Base-by-base conservation (phyloP, 148 eudicot genomes). In the Linanthus parryae region DNA sequence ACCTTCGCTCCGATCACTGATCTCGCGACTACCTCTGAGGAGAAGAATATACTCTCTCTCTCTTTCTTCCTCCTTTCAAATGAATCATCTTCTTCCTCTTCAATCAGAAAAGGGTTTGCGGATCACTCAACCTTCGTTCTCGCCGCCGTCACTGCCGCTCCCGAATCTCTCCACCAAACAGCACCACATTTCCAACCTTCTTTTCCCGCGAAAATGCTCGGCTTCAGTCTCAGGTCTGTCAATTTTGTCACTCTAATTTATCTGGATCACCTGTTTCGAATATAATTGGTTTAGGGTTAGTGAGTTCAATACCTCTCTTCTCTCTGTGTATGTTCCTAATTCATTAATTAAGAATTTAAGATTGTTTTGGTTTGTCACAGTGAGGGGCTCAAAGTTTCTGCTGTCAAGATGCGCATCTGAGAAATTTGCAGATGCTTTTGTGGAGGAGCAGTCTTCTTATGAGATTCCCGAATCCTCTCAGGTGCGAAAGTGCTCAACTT, bases 351-450 rank as follows among this genome's bases (percentile, higher is more conserved):
- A 2, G 18, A 7, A 41, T 16, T n/a, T 41, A 17, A n/a, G 17
- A 17, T 40, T 24, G 1, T 8, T 21, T 42, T 39, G 30, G 36
- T 1, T 40, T 11, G 35, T 50, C 44, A 15, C 48, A 65, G 74
- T 51, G 41, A 38, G 44, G 31, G 5, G 58, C 28, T 69, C 68
- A 20, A 64, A 40, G 52, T 35, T 45, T 30, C 29, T 44, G 22
- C 41, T 62, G 31, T 24, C 44, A 23, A 61, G 69, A 41, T 58
- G 71, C 37, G 50, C 36, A 0, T 42, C 71, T 8, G 65, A 65
- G 7, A 58, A 65, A 21, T 56, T 41, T 2, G 16, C 46, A 0
- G 57, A 33, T 24, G 44, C 14, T 12, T 52, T 36, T 37, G 62
- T 43, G 44, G 34, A 22, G n/a, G 68, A 61, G 27, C 27, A 37